Percentiles rank a stretch among this genome's conserved stretches.
These are phyloP conservation scores for Citropsis articulata DNA, from an alignment of 345 rosid species.

Conservation along the genomic window DNA sequence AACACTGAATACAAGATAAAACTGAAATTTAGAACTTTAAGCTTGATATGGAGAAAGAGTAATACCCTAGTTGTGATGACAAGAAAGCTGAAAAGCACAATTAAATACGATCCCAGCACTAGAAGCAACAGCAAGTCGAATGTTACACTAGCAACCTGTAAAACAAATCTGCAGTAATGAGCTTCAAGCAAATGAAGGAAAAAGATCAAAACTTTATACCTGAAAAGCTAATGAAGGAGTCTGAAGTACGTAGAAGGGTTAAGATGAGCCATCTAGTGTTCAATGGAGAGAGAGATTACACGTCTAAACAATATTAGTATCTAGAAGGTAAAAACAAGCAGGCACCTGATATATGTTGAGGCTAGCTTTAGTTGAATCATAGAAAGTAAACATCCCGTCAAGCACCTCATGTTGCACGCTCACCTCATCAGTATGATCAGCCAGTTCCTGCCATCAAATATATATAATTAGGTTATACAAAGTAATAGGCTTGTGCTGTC, in stretches of 20 bases:
- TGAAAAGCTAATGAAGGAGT: neutral
- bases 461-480: neutral
- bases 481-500: neutral
- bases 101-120: conserved; percentile 86
- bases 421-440: conserved; percentile 73
- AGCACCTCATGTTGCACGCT: conserved; percentile 72
- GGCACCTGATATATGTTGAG: conserved; percentile 90
- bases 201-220: neutral
- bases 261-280: neutral
- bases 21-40: neutral
- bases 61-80: conserved; percentile 91
- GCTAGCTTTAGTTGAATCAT: conserved; percentile 70
- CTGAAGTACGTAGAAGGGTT: neutral
- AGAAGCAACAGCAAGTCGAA: conserved; percentile 91
- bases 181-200: neutral
- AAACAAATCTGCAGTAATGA: conserved; percentile 13
- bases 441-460: conserved; percentile 70
- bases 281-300: neutral
- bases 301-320: neutral
- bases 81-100: conserved; percentile 87
- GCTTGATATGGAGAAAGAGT: conserved; percentile 6
- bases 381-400: conserved; percentile 88
- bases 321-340: neutral
- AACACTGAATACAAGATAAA: neutral
- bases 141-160: conserved; percentile 98